These are phyloP conservation scores for Pyrenula massariospora DNA, from an alignment of 495 filamentous ascomycete genomes.

Conservation along the genomic window DNA sequence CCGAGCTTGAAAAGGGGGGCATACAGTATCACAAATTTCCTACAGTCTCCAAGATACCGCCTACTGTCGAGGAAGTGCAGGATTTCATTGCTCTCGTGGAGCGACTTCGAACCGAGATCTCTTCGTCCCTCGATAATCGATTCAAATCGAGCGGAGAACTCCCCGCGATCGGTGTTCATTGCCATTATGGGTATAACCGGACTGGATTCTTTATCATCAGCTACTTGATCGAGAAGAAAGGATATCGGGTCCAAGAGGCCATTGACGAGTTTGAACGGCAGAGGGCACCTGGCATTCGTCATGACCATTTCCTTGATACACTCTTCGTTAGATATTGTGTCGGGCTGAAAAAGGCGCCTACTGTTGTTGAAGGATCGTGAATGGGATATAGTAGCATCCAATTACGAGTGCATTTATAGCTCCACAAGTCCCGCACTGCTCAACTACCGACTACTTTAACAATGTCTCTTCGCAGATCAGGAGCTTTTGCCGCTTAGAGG, in stretches of 20 bases:
- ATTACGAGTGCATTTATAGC: too few relatives aligned
- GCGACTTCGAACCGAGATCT: slow-evolving; percentile 37
- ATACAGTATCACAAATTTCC: slow-evolving; percentile 80
- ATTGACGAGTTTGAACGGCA: slow-evolving; percentile 66
- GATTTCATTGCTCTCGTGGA: slow-evolving; percentile 74
- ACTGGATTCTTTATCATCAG: slow-evolving; percentile 86
- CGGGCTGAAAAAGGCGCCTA: slow-evolving; percentile 41
- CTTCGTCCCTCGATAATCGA: slow-evolving; percentile 21
- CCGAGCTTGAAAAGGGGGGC: slow-evolving; percentile 58
- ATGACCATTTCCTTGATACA: slow-evolving; percentile 80
- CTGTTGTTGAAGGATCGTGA: slow-evolving; percentile 20
- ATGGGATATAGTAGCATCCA: too few relatives aligned
- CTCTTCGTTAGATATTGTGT: slow-evolving; percentile 68
- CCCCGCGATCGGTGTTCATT: slow-evolving; percentile 68
- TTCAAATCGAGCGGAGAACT: slow-evolving; percentile 20
- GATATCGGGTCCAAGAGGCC: slow-evolving; percentile 61
- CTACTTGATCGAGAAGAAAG: slow-evolving; percentile 75
- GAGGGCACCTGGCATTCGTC: slow-evolving; percentile 74
- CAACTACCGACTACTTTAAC: too few relatives aligned
- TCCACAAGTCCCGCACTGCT: too few relatives aligned
- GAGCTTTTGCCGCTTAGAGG: too few relatives aligned
- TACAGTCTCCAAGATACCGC: slow-evolving; percentile 85
- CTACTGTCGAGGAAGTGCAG: slow-evolving; percentile 60
- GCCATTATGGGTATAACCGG: slow-evolving; percentile 90
- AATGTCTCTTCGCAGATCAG: too few relatives aligned